Base-by-base conservation (phyloP, 1,139 yeast genomes). In the Yamadazyma kanchanaburiensis region DNA sequence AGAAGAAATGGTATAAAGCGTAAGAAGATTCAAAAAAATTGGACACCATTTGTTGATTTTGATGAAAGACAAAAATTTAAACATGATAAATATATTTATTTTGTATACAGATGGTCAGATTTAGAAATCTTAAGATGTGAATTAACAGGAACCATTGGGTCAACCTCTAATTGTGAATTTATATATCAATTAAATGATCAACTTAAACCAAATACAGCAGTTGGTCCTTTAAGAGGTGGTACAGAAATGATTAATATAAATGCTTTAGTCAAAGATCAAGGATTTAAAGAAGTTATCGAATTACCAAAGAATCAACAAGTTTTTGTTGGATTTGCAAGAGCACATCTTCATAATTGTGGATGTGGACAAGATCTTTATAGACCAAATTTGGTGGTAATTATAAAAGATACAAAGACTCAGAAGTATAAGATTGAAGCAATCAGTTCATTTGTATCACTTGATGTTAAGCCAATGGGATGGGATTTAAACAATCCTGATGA, bases 281-380 rank as follows among this genome's bases (percentile, higher is more conserved):
- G 36, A 60, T 21, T 45, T 23, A 21, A 27, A 4, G 35, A 37
- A 12, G 22, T 39, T 5, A 24, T 54, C 14, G 20, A 30, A 4
- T 22, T 45, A 5, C 34, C 48, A 2, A 25, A 49, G 8, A 58
- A 58, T 21, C 51, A 65, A 26, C 64, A 67, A 37, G 51, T 69
- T 38, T 70, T 70, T 64, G 39, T 71, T 16, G 75, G 75, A 3
- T 67, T 72, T 46, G 72, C 72, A 1, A 55, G 75, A 38, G 62
- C 74, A 3, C 74, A 70, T 41, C 40, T 71, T 9, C 51, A 56
- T 27, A 38, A 55, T 6, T 71, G 78, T 51, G 74, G 75, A 2
- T 73, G 78, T 48, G 72, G 75, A 19, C 47, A 46, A 13, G 55
- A 58, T 16, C 56, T 65, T 42, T 70, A 72, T 42, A 58, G 79